Evolutionary conservation across 257 asterid species (phyloP).

Genomic region (Solanum lycopersicoides): DNA sequence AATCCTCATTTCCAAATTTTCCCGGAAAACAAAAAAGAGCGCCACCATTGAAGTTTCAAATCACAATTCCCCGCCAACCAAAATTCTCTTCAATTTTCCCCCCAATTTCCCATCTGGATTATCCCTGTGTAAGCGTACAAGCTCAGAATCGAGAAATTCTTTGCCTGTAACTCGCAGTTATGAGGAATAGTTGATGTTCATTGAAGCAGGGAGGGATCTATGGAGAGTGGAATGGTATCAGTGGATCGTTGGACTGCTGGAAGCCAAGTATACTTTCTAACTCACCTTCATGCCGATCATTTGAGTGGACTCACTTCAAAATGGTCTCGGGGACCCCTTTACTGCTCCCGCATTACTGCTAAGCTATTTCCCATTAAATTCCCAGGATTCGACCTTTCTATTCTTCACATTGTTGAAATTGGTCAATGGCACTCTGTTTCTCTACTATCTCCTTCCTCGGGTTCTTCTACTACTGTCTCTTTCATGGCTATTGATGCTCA

Average conservation of each 20-base stretch:
- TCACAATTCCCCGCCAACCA: neutral
- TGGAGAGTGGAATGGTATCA: conserved; percentile 80
- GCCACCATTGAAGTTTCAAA: neutral
- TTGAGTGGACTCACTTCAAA: conserved; percentile 52
- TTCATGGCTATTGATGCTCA: conserved; percentile 71
- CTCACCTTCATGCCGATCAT: conserved; percentile 92
- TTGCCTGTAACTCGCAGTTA: neutral
- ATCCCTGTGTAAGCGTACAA: neutral
- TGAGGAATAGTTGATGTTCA: neutral
- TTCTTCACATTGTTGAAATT: conserved; percentile 47
- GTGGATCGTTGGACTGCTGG: conserved; percentile 74
- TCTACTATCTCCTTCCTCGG: conserved; percentile 41
- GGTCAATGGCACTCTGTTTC: conserved; percentile 60
- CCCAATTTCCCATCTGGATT: neutral
- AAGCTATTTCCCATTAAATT: conserved; percentile 59
- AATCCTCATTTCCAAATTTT: too few species aligned
- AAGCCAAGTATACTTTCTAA: conserved; percentile 82
- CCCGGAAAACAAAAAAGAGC: neutral
- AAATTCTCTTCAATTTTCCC: neutral
- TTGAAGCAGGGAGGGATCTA: neutral
- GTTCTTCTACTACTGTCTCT: conserved; percentile 18
- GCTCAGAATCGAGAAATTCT: neutral
- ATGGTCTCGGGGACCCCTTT: conserved; percentile 66
- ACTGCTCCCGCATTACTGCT: conserved; percentile 73
- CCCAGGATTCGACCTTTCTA: conserved; percentile 62